These are phyloP conservation scores for Rhynchospora pubera DNA, from an alignment of 176 grass and related monocot species.

Conservation along the genomic window DNA sequence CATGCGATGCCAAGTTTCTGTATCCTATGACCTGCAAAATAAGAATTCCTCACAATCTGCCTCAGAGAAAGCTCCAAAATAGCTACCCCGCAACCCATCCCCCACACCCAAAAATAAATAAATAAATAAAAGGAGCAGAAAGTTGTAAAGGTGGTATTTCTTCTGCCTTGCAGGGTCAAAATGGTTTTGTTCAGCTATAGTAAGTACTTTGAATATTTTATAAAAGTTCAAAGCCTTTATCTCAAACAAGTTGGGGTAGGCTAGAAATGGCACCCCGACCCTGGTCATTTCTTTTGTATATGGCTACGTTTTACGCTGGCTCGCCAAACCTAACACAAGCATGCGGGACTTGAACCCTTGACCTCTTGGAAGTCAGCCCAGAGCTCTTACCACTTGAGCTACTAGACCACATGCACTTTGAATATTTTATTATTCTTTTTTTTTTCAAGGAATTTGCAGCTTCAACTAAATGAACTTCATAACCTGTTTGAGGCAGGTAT, in stretches of 20 bases:
- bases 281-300: too few species aligned
- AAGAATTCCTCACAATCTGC: background rate
- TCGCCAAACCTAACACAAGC: too few species aligned
- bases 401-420: background rate
- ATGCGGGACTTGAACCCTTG: too few species aligned
- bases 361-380: too few species aligned
- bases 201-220: too few species aligned
- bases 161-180: background rate
- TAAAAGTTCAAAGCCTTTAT: too few species aligned
- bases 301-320: too few species aligned
- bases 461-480: background rate
- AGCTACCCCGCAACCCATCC: background rate
- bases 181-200: background rate
- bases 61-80: background rate
- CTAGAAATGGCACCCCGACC: too few species aligned
- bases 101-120: background rate
- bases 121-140: background rate
- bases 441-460: background rate
- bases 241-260: too few species aligned
- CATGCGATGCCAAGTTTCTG: background rate
- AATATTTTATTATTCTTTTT: background rate
- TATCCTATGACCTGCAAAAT: background rate
- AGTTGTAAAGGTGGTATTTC: background rate
- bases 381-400: too few species aligned
- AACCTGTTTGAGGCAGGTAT: constrained; percentile 53